These are phyloP conservation scores for Neonectria ditissima DNA, from an alignment of 2,329 filamentous ascomycete genomes.

Conservation along the genomic window DNA sequence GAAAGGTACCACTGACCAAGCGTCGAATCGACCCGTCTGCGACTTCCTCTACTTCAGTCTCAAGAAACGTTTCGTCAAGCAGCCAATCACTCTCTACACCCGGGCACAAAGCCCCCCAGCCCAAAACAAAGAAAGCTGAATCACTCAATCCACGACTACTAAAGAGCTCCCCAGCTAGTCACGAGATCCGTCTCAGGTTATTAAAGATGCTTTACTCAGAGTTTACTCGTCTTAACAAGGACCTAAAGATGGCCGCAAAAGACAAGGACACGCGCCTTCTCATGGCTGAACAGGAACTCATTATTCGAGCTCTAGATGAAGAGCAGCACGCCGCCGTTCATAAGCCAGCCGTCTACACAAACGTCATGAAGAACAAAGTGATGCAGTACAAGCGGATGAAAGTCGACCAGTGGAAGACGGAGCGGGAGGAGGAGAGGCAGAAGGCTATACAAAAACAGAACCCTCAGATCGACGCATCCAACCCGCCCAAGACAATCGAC, in stretches of 20 bases:
- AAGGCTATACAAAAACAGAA: conserved; percentile 46
- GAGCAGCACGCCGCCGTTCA: conserved; percentile 81
- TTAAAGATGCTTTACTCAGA: conserved; percentile 74
- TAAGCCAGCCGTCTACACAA: conserved; percentile 79
- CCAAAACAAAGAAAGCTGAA: conserved; percentile 56
- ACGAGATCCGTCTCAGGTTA: conserved; percentile 67
- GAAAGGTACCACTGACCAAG: conserved; percentile 31
- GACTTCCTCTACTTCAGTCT: conserved; percentile 18
- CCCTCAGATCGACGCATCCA: conserved; percentile 47
- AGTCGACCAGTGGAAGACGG: conserved; percentile 76
- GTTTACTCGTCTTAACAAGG: conserved; percentile 74
- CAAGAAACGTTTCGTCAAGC: conserved; percentile 19
- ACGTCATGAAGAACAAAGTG: conserved; percentile 86
- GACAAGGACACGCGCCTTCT: conserved; percentile 64
- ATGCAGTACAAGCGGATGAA: conserved; percentile 81
- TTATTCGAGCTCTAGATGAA: conserved; percentile 77
- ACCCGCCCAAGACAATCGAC: conserved; percentile 65
- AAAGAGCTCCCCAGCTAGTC: conserved; percentile 66
- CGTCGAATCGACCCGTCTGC: conserved; percentile 18
- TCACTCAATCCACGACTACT: conserved; percentile 76
- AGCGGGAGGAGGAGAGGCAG: conserved; percentile 59
- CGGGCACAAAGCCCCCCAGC: conserved; percentile 29
- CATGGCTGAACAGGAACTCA: conserved; percentile 73
- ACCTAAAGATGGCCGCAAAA: conserved; percentile 64
- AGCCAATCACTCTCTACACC: conserved; percentile 35